Evolutionary conservation across 23 red algal genomes (phyloP).

Genomic region (Cyanidiococcus yangmingshanensis): DNA sequence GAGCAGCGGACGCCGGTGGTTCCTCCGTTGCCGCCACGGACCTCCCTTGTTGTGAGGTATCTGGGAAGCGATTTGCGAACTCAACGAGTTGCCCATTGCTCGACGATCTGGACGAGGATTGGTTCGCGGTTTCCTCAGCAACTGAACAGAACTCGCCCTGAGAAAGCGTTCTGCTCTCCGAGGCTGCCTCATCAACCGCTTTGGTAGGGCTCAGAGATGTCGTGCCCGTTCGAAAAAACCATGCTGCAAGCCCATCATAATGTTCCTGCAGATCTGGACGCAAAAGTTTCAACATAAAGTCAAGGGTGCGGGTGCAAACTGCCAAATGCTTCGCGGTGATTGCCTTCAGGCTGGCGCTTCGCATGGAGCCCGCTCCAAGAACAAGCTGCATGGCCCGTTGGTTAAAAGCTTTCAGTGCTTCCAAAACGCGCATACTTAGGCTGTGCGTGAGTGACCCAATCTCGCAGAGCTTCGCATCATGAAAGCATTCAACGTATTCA

Average conservation of each 20-base stretch:
- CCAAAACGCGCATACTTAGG: neutral
- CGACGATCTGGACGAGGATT: no score
- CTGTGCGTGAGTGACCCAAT: neutral
- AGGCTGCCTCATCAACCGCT: no score
- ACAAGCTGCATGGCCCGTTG: neutral
- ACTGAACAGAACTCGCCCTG: no score
- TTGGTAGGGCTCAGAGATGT: no score
- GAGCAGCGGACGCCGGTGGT: neutral
- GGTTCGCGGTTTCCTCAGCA: no score
- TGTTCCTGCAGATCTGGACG: neutral
- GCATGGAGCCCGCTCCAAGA: constrained; percentile 2
- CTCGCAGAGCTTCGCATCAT: neutral
- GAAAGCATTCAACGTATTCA: neutral
- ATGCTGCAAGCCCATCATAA: neutral
- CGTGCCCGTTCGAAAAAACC: no score
- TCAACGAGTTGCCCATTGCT: no score
- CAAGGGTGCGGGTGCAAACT: neutral
- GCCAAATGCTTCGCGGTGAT: constrained; percentile 11
- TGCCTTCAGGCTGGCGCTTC: neutral
- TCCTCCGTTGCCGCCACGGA: neutral
- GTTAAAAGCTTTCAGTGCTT: neutral
- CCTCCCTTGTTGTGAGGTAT: no score
- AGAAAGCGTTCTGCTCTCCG: no score
- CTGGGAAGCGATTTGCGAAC: no score
- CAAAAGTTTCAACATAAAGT: neutral